Evolutionary conservation across 1,284 basidiomycete genomes (phyloP), one percentile per base, ranked within the genome.

Genomic region (Fereydounia khargensis): DNA sequence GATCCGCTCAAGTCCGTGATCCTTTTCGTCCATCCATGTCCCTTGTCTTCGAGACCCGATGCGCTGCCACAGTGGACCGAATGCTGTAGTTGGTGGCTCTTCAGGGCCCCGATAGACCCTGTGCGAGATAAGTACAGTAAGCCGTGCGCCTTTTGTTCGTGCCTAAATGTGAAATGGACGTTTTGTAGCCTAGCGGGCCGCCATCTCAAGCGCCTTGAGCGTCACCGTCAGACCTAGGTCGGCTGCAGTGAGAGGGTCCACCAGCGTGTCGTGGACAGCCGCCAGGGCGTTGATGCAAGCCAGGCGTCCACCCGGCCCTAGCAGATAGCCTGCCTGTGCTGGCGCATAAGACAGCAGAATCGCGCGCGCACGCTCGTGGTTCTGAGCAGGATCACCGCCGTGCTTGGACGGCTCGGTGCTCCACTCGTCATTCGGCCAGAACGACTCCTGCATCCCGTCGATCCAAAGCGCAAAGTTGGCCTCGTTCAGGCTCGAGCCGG

Each of bases 301-400:
- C 8, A 67, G 47, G 32, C 55, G 59, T 6, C 72, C 70, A 14
- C 72, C 72, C 0, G 71, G 68, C 2, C 72, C 72, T 9, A 74
- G 46, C 20, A 73, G 33, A 34, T 55, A 73, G n/a, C 60, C 70
- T 5, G 69, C 65, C 41, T 73, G 68, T 0, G 68, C 62, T 2
- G 75, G 75, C 11, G 70, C 68, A 35, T 75, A 74, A 17, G 52
- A 47, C 0, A 74, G 45, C 9, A 74, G 50, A 11, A 77, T 56
- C 31, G 64, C 50, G 11, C 68, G 38, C 1, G 73, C 73, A 37
- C 49, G 50, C 8, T 50, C 44, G 10, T 59, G 60, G 1, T 63
- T 70, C 33, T 38, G 39, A 18, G 35, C 41, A 34, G 55, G 65
- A 44, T 73, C 62, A n/a, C 43, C 61, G 10, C 39, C 23, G 8